Conservation (phyloP, 2,329 filamentous ascomycete species). For the Penicillium sp. region DNA sequence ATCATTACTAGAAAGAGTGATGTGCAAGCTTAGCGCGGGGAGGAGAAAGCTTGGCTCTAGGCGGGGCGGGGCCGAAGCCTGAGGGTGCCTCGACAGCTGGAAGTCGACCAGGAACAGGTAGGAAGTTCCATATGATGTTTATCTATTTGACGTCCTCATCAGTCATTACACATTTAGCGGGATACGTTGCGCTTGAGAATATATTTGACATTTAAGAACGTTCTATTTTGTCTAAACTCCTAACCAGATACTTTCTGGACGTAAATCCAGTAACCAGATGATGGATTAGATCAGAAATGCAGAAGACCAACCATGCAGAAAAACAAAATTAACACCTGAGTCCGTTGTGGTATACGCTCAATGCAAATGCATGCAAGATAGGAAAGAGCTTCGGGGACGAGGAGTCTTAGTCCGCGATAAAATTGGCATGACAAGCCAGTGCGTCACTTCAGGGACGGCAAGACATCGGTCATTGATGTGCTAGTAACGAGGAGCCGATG, state of each 20-base stretch:
- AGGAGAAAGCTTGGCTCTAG: slow-evolving; percentile 12
- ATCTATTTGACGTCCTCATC: not conserved
- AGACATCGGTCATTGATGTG: not conserved
- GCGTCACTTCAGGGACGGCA: not conserved
- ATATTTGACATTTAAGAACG: not conserved
- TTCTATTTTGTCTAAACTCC: slow-evolving; percentile 4
- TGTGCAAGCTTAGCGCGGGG: slow-evolving; percentile 12
- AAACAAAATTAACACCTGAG: slow-evolving; percentile 5
- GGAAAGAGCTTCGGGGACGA: not conserved
- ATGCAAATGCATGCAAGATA: slow-evolving; percentile 20
- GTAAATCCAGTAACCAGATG: not conserved
- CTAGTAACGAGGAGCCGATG: not conserved
- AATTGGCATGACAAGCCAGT: not conserved
- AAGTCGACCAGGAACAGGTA: not conserved
- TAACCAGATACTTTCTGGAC: not conserved
- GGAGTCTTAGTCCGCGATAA: not conserved
- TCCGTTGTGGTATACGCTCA: slow-evolving; percentile 32
- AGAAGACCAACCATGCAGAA: not conserved
- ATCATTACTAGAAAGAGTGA: slow-evolving; percentile 18
- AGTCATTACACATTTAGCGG: not conserved
- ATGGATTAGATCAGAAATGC: not conserved
- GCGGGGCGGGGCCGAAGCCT: slow-evolving; percentile 5
- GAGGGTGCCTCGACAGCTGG: slow-evolving; percentile 1
- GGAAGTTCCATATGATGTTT: not conserved
- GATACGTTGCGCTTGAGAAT: not conserved